Percentiles rank a stretch among this genome's conserved stretches.
These are phyloP conservation scores for Isabelozyma gotoi DNA, from an alignment of 805 yeast species.

Conservation along the genomic window DNA sequence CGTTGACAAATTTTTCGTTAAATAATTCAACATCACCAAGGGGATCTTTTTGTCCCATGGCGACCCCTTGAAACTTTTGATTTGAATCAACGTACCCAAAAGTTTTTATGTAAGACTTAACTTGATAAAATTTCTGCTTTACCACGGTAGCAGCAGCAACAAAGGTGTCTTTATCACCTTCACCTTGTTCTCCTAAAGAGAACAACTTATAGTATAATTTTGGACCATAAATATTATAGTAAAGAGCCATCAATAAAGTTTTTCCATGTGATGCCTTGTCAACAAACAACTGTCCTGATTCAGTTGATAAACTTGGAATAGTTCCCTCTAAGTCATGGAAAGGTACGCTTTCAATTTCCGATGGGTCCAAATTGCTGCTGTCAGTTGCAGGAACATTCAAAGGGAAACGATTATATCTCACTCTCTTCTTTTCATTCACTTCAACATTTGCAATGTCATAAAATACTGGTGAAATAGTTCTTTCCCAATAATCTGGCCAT, in stretches of 20 bases:
- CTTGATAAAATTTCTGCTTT: conserved; percentile 37
- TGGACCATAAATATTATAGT: conserved; percentile 68
- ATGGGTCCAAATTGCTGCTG: conserved; percentile 9
- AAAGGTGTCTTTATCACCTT: conserved; percentile 39
- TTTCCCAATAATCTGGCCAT: conserved; percentile 46
- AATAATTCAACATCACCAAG: conserved; percentile 17
- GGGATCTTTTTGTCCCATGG: conserved; percentile 35
- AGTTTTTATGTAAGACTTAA: conserved; percentile 38
- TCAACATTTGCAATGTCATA: conserved; percentile 33
- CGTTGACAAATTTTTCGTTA: conserved; percentile 5
- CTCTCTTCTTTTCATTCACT: conserved; percentile 28
- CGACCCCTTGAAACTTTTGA: conserved; percentile 32
- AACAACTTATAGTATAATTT: conserved; percentile 57
- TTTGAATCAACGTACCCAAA: conserved; percentile 27
- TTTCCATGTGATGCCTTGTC: conserved; percentile 57
- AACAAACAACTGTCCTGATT: conserved; percentile 65
- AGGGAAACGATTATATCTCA: conserved; percentile 26
- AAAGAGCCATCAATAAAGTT: conserved; percentile 58
- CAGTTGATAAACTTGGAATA: conserved; percentile 67
- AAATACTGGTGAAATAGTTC: conserved; percentile 35
- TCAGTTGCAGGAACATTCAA: conserved; percentile 11
- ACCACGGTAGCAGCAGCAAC: conserved; percentile 34
- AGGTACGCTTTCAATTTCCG: conserved; percentile 29
- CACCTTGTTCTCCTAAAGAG: conserved; percentile 51
- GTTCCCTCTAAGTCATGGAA: conserved; percentile 68